phyloP scores from a whole-genome alignment of 352 stramenopile genomes.

The Globisporangium yorkense region DNA sequence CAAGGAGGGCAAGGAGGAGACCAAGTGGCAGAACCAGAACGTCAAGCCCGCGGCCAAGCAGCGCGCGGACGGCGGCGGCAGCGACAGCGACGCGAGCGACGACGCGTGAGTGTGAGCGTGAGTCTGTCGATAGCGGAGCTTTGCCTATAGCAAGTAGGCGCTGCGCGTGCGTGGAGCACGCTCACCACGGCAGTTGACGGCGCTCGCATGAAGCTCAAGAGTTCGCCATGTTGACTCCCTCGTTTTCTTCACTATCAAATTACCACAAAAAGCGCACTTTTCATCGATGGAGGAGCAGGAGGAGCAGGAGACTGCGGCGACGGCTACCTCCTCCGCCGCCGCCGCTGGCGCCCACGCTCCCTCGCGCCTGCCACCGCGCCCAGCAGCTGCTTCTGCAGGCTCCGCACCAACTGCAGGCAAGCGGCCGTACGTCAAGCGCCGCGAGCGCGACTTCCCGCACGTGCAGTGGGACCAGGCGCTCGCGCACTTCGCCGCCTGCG shows the following conservation, averaged over 20 bases:
- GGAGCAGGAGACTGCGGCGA: too few relatives aligned
- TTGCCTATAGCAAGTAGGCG: too few relatives aligned
- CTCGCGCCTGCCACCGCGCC: not conserved
- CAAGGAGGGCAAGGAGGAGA: conserved; percentile 65
- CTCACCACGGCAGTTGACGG: too few relatives aligned
- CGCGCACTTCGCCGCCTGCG: conserved; percentile 29
- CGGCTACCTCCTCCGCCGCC: not conserved
- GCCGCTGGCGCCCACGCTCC: too few relatives aligned
- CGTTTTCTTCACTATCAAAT: not conserved
- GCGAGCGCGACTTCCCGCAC: conserved; percentile 4
- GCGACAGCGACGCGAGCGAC: not conserved
- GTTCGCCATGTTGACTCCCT: not conserved
- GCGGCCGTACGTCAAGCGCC: conserved; percentile 19
- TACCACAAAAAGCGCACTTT: too few relatives aligned
- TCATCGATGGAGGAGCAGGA: too few relatives aligned
- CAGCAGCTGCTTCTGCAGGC: not conserved
- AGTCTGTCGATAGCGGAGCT: too few relatives aligned
- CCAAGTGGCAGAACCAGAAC: conserved; percentile 78
- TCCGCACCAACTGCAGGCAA: not conserved
- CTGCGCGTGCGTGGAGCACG: too few relatives aligned
- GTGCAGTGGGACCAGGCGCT: conserved; percentile 31
- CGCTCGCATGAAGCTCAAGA: not conserved
- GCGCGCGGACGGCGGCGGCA: not conserved
- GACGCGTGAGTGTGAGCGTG: not conserved
- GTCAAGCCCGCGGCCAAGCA: conserved; percentile 24